Percentiles rank a stretch among this genome's conserved stretches.
Evolutionary conservation across 805 yeast species (phyloP).

Genomic region (Scheffersomyces ergatensis): DNA sequence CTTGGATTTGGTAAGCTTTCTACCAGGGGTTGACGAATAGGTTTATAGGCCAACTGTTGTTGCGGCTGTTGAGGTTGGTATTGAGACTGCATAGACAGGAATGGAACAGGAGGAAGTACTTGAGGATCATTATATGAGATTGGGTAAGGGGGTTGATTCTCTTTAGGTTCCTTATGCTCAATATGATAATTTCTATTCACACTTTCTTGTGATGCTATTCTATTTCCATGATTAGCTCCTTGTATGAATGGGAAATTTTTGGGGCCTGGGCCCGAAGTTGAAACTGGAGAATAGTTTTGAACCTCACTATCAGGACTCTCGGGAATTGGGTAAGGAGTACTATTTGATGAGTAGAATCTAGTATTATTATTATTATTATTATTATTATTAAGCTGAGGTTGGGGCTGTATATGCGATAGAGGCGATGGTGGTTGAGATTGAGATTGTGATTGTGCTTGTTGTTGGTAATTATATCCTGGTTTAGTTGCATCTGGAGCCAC

Average conservation of each 20-base stretch:
- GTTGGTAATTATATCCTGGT: not conserved
- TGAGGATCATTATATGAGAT: not conserved
- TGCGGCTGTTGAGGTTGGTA: not conserved
- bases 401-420: not conserved
- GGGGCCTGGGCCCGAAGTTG: too few relatives aligned
- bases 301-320: not conserved
- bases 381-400: slow-evolving; percentile 5
- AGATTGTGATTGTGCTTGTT: not conserved
- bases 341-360: not conserved
- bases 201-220: slow-evolving; percentile 1
- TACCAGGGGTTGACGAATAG: not conserved
- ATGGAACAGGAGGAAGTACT: slow-evolving; percentile 1
- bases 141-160: slow-evolving; percentile 4
- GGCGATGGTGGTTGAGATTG: not conserved
- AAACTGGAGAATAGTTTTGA: not conserved
- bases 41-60: not conserved
- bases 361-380: not conserved
- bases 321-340: not conserved
- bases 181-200: not conserved
- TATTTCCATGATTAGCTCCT: not conserved
- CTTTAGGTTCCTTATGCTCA: not conserved
- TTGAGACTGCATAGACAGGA: not conserved
- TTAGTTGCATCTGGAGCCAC: not conserved
- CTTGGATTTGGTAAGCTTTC: not conserved
- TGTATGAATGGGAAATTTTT: not conserved